These are phyloP conservation scores for Marasmius fiardii DNA, from an alignment of 1,284 basidiomycete genomes.

Conservation along the genomic window DNA sequence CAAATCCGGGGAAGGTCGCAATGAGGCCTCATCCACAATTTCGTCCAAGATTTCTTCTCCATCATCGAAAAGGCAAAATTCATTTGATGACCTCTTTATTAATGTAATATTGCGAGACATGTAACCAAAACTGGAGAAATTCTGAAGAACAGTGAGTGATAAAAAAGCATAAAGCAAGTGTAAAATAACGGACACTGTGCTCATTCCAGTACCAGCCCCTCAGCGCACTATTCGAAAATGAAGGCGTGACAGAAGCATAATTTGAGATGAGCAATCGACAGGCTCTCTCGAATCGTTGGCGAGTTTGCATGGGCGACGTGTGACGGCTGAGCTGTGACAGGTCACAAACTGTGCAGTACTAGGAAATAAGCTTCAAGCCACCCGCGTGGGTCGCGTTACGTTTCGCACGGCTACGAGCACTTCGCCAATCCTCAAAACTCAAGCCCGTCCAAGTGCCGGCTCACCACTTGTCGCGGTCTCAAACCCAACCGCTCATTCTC, in stretches of 20 bases:
- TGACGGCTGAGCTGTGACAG: constrained; percentile 10
- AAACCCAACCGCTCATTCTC: constrained; percentile 36
- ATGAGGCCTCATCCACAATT: constrained; percentile 35
- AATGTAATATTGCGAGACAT: constrained; percentile 34
- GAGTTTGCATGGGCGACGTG: constrained; percentile 42
- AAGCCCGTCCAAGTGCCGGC: constrained; percentile 50
- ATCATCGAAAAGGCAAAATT: not conserved
- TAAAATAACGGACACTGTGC: constrained; percentile 17
- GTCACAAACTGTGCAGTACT: constrained; percentile 45
- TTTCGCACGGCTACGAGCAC: constrained; percentile 36
- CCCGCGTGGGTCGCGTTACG: constrained; percentile 12
- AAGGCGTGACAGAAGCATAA: constrained; percentile 11
- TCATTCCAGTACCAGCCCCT: constrained; percentile 57
- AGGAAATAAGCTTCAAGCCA: constrained; percentile 33
- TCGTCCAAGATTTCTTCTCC: constrained; percentile 12
- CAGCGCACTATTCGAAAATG: constrained; percentile 16
- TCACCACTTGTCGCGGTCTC: constrained; percentile 39
- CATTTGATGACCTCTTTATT: constrained; percentile 7
- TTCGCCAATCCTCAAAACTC: constrained; percentile 37
- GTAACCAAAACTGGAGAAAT: constrained; percentile 41
- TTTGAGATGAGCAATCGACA: constrained; percentile 50
- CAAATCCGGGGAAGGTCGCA: constrained; percentile 17
- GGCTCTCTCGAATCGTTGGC: constrained; percentile 58
- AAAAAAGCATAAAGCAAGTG: constrained; percentile 9
- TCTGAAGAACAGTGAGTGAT: constrained; percentile 14